Conservation (phyloP, 179 eudicot species). For the Beta macrorhiza region DNA sequence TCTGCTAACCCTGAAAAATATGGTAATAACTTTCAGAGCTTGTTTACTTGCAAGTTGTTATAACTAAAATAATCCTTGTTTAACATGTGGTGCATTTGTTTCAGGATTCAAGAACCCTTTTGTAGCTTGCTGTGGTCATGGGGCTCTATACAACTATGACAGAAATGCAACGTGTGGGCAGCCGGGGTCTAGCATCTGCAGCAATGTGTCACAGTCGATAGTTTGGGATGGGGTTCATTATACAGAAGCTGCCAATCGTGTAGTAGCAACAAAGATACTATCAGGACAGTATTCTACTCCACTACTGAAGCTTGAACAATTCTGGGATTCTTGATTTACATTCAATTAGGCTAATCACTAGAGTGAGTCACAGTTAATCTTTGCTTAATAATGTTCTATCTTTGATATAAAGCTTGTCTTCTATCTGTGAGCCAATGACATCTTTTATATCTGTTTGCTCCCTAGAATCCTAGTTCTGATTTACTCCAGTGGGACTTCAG, state of each 20-base stretch:
- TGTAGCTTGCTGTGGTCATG: constrained; percentile 47
- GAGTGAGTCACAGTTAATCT: not conserved
- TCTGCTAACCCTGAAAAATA: constrained; percentile 37
- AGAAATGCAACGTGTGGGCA: constrained; percentile 47
- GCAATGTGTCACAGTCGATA: constrained; percentile 34
- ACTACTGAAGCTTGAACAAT: constrained; percentile 15
- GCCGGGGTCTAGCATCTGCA: constrained; percentile 41
- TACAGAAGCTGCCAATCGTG: constrained; percentile 56
- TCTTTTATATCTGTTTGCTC: not conserved
- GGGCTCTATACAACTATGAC: constrained; percentile 41
- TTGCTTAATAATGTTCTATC: not conserved
- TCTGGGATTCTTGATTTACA: constrained; percentile 18
- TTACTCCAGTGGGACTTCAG: not conserved
- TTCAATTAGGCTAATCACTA: not conserved
- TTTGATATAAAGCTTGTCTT: not conserved
- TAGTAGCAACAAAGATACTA: constrained; percentile 33
- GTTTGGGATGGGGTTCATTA: constrained; percentile 66
- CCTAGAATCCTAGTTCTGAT: not conserved
- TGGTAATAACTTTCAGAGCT: constrained; percentile 31
- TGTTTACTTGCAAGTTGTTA: not conserved
- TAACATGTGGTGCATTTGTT: constrained; percentile 3
- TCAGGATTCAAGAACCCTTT: constrained; percentile 44
- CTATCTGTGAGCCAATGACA: not conserved
- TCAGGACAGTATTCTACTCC: constrained; percentile 40
- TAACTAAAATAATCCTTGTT: not conserved